Evolutionary conservation across 345 rosid genomes (phyloP), one percentile per base, ranked within the genome.

Genomic region (Citrus mangshanensis): DNA sequence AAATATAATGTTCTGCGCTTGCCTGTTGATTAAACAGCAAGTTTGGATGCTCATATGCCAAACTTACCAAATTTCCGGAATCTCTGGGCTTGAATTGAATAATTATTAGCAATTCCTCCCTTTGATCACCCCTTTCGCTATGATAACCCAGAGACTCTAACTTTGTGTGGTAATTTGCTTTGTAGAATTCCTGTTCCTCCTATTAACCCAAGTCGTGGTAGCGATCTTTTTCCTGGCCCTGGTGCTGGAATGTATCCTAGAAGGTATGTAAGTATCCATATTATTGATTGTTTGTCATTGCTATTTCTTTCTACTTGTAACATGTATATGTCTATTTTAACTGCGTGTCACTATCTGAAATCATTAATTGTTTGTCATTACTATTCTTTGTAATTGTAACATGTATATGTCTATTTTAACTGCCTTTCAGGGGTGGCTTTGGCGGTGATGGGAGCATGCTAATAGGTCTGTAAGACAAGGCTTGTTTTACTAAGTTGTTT

Each of bases 171-270:
- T 74, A 30, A 35, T 76, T 74, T 81, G 16, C 56, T 38, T 60
- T 76, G 34, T 79, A 95, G 99, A 74, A 73, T 87, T 62, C 64
- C 86, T 28, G 0, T 85, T 70, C 99, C 98, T 75, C 95, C 91
- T 24, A 67, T 92, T 73, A 65, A 74, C 81, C 84, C 91, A 0
- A n/a, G 80, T 68, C 86, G 87, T 61, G 82, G 74, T 79, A 73
- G 88, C 38, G 97, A 96, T 86, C 75, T 86, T 46, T 59, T 72
- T 78, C 99, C 99, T 64, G 95, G 97, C 40, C 85, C 89, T 76
- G 89, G 86, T 84, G 94, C 97, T 79, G 99, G 99, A 85, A 70
- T 84, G 72, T 92, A 88, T 75, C 98, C 99, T 24, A 66, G 70
- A 55, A 89, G 97, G 97, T 93, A 73, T 27, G 25, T 70, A 14